Evolutionary conservation across 345 rosid species (phyloP).

Genomic region (Capsella bursapastoris): DNA sequence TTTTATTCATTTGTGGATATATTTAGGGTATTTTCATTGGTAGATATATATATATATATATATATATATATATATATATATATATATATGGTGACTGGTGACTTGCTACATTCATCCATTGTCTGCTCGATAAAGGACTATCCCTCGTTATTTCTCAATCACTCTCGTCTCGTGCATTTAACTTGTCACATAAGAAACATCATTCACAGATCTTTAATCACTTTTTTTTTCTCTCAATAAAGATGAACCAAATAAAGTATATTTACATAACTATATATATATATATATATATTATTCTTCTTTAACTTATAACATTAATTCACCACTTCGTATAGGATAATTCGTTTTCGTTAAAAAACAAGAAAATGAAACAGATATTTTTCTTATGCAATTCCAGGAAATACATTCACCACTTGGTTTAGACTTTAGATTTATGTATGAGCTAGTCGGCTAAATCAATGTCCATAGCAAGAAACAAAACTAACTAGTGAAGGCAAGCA

Average conservation of each 20-base stretch:
- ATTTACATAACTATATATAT: not conserved
- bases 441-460: not conserved
- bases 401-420: constrained; percentile 25
- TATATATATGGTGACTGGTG: constrained; percentile 35
- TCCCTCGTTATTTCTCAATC: constrained; percentile 19
- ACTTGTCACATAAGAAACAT: constrained; percentile 43
- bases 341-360: not conserved
- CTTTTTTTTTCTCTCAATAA: constrained; percentile 17
- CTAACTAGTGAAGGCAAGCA: not conserved
- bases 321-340: not conserved
- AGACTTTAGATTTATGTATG: constrained; percentile 7
- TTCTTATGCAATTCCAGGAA: constrained; percentile 12
- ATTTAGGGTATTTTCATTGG: constrained; percentile 7
- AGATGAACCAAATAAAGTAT: constrained; percentile 23
- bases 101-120: constrained; percentile 36
- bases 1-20: not conserved
- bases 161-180: constrained; percentile 34
- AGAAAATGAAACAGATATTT: constrained; percentile 14
- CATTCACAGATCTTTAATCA: constrained; percentile 26
- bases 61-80: constrained; percentile 17
- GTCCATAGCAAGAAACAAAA: not conserved
- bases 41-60: constrained; percentile 18
- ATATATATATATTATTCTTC: too few relatives aligned
- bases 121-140: constrained; percentile 42
- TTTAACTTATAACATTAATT: too few relatives aligned